Evolutionary conservation across 2,329 filamentous ascomycete species (phyloP), one percentile per base, ranked within the genome.

Genomic region (Nemania sp.): DNA sequence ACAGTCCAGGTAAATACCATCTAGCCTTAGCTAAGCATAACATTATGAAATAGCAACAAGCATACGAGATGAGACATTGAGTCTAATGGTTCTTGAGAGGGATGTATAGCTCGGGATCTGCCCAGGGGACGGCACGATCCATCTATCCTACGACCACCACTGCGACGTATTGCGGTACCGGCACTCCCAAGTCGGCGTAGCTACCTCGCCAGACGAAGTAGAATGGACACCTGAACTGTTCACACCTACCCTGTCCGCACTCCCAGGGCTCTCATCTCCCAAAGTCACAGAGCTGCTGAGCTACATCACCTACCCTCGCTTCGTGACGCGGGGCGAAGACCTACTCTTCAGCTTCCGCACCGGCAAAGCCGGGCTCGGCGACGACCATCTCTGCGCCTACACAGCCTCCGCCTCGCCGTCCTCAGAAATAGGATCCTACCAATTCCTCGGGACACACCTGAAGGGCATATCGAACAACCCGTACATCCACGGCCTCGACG

Each of bases 401-500:
- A 78, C 76, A 15, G 72, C 78, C 2, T 71, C 71, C 45, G 45
- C n/a, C n/a, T n/a, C n/a, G 38, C 18, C 5, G 20, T 24, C 18
- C 5, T n/a, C 7, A 13, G 47, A 51, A n/a, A 70, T 75, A 0
- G 78, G 79, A 0, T 70, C 69, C n/a, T 86, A 81, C 77, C 74
- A 71, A 11, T 77, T 75, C n/a, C 81, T 78, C 0, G 81, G 79
- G 70, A 77, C 76, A 65, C 74, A 76, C 57, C 82, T 82, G 80
- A 88, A 95, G 77, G 84, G 84, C 32, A 73, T 82, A 26, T 75
- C 78, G 49, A 85, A 83, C 74, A 86, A 85, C 73, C 83, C 84
- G 1, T 87, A 86, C 73, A 81, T 86, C 72, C 84, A 87, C 74
- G 84, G 84, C 10, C 76, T 86, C 53, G 81, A 80, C 67, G 77